phyloP scores from a whole-genome alignment of 805 yeast species.

The Sugiyamaella floridensis region DNA sequence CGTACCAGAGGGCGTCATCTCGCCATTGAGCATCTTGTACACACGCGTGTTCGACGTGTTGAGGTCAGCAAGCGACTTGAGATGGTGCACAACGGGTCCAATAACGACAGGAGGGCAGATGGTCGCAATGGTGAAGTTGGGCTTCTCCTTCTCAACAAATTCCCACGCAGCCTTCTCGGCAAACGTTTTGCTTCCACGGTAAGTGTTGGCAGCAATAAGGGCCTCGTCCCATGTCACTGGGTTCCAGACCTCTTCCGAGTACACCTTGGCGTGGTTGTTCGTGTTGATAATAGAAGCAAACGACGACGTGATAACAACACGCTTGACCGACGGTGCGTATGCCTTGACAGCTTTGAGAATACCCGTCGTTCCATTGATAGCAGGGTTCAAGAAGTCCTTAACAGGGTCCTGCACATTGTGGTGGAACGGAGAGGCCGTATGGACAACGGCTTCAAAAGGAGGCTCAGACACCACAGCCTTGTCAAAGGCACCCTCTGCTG shows the following conservation, averaged over 20 bases:
- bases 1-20: conserved; percentile 16
- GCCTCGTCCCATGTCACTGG: conserved; percentile 29
- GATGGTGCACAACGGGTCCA: conserved; percentile 26
- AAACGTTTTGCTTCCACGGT: conserved; percentile 41
- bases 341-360: conserved; percentile 35
- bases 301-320: conserved; percentile 43
- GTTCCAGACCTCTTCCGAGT: conserved; percentile 23
- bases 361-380: conserved; percentile 40
- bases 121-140: conserved; percentile 21
- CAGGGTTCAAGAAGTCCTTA: conserved; percentile 39
- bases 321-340: conserved; percentile 35
- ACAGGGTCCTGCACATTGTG: conserved; percentile 33
- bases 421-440: conserved; percentile 39
- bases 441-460: conserved; percentile 31
- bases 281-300: conserved; percentile 40
- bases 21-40: conserved; percentile 28
- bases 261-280: conserved; percentile 14
- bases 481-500: conserved; percentile 42
- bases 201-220: conserved; percentile 16
- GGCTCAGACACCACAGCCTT: conserved; percentile 33
- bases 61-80: conserved; percentile 26
- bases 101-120: conserved; percentile 27
- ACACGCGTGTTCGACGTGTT: conserved; percentile 35
- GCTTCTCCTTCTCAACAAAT: conserved; percentile 28
- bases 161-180: conserved; percentile 59